A percentile compares a stretch with the other conserved stretches of the same genome.
Evolutionary conservation across 768 basidiomycete genomes (phyloP).

Genomic region (Paxillus involutus): DNA sequence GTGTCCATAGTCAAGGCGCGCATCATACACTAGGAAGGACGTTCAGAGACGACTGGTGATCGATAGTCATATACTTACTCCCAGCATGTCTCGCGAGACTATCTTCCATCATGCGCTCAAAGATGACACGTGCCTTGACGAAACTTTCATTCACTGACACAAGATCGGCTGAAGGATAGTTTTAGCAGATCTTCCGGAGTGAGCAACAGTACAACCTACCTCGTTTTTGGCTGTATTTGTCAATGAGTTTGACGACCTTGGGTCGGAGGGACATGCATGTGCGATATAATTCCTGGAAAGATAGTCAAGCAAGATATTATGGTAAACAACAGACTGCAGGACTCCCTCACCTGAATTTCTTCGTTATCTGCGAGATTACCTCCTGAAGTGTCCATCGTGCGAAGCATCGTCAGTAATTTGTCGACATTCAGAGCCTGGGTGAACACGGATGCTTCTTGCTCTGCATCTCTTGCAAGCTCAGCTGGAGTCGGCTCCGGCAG

Average conservation of each 20-base stretch:
- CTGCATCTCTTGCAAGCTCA: conserved; percentile 79
- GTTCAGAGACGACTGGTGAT: conserved; percentile 7
- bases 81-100: conserved; percentile 74
- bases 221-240: conserved; percentile 96
- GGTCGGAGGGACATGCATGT: conserved; percentile 87
- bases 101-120: conserved; percentile 93
- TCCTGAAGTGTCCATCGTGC: conserved; percentile 68
- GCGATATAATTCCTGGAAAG: conserved; percentile 79
- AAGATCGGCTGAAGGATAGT: conserved; percentile 67
- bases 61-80: conserved; percentile 36
- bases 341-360: conserved; percentile 69
- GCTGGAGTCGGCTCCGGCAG: conserved; percentile 79
- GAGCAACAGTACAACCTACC: conserved; percentile 31
- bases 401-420: conserved; percentile 70
- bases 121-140: conserved; percentile 82
- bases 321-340: background rate
- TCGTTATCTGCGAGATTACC: conserved; percentile 90
- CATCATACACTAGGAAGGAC: conserved; percentile 50
- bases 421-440: conserved; percentile 85
- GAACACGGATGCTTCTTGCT: conserved; percentile 88
- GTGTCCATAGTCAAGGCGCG: conserved; percentile 27
- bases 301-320: conserved; percentile 1
- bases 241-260: conserved; percentile 94
- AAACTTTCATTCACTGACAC: conserved; percentile 96
- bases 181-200: background rate